Conservation (phyloP, 192 early-diverging fungal genomes). For the Rhizophlyctis rosea region DNA sequence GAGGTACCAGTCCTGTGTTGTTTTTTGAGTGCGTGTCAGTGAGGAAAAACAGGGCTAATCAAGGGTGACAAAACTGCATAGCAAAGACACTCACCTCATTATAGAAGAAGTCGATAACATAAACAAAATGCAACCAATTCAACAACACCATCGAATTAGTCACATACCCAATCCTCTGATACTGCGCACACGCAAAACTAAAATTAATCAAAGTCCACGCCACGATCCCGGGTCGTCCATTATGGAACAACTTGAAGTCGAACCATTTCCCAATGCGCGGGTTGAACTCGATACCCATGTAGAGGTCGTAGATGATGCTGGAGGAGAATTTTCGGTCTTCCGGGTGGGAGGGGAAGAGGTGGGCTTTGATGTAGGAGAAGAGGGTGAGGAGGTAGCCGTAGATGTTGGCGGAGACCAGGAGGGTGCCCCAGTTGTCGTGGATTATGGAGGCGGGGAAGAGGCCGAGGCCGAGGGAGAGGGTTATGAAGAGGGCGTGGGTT, state of each 20-base stretch:
- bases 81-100: slow-evolving; percentile 76
- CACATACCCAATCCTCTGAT: slow-evolving; percentile 55
- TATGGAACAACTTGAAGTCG: slow-evolving; percentile 87
- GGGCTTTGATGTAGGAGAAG: slow-evolving; percentile 33
- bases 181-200: slow-evolving; percentile 60
- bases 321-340: neutral
- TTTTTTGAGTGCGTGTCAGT: neutral
- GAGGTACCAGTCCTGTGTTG: slow-evolving; percentile 88
- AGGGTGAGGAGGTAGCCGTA: slow-evolving; percentile 46
- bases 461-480: slow-evolving; percentile 41
- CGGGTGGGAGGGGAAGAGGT: slow-evolving; percentile 53
- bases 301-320: slow-evolving; percentile 80
- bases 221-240: slow-evolving; percentile 88
- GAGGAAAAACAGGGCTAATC: neutral
- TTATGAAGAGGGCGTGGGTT: slow-evolving; percentile 66
- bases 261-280: slow-evolving; percentile 65
- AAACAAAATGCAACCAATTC: slow-evolving; percentile 67
- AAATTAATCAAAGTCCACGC: slow-evolving; percentile 71
- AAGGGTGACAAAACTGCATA: slow-evolving; percentile 32
- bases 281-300: slow-evolving; percentile 90
- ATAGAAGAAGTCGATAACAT: slow-evolving; percentile 80
- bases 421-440: slow-evolving; percentile 56
- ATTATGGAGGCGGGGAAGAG: slow-evolving; percentile 46
- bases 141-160: slow-evolving; percentile 72
- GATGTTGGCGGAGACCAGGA: slow-evolving; percentile 54